Conservation (phyloP, 2,329 filamentous ascomycete genomes). For the Trichoderma oligosporum region DNA sequence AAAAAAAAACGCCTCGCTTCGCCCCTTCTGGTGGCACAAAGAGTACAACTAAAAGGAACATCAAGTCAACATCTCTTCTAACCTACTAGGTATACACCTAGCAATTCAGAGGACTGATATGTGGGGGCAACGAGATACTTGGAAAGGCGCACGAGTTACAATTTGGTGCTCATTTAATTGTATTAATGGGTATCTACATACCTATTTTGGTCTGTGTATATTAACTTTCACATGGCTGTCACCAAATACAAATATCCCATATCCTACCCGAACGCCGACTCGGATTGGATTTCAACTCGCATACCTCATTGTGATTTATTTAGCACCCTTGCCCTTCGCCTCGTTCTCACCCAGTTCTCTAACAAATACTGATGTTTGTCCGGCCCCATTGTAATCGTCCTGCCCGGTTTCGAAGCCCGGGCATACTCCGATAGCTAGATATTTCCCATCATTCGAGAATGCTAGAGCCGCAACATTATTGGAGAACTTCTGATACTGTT, state of each 20-base stretch:
- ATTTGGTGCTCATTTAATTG: constrained; percentile 24
- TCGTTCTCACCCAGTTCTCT: constrained; percentile 83
- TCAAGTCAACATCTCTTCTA: too few species aligned
- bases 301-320: constrained; percentile 40
- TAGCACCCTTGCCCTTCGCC: constrained; percentile 77
- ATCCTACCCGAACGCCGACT: constrained; percentile 33
- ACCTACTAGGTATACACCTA: too few species aligned
- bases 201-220: constrained; percentile 21
- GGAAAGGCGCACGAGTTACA: neutral
- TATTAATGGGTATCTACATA: constrained; percentile 33
- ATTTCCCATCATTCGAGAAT: constrained; percentile 74
- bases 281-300: constrained; percentile 23
- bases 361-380: constrained; percentile 72
- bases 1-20: too few species aligned
- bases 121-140: too few species aligned
- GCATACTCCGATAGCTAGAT: constrained; percentile 75
- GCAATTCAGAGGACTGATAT: too few species aligned
- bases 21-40: too few species aligned
- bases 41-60: neutral
- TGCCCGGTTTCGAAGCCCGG: constrained; percentile 85
- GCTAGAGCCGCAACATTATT: constrained; percentile 73
- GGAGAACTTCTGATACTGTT: constrained; percentile 81
- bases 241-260: constrained; percentile 28
- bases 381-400: constrained; percentile 70
- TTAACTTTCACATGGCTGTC: constrained; percentile 21